A percentile compares a stretch with the other conserved stretches of the same genome.
phyloP scores from a whole-genome alignment of 495 filamentous ascomycete genomes.

The Aspergillus campestris region DNA sequence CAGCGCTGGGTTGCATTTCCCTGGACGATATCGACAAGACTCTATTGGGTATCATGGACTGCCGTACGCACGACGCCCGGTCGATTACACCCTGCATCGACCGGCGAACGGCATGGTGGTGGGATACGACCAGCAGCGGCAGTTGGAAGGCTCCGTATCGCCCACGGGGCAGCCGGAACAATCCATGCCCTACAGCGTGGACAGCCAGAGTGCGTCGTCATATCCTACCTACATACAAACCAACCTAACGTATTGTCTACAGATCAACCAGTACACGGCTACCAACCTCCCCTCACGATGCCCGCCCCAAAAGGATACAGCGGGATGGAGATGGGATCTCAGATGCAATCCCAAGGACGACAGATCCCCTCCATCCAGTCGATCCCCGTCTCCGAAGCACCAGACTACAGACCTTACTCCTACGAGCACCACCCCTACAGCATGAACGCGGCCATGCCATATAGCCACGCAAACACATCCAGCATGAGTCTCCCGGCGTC shows the following conservation, averaged over 20 bases:
- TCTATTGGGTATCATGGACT: constrained; percentile 18
- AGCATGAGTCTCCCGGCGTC: constrained; percentile 31
- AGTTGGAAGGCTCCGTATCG: constrained; percentile 33
- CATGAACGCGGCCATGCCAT: constrained; percentile 23
- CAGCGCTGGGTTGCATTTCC: constrained; percentile 26
- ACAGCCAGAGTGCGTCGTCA: constrained; percentile 9
- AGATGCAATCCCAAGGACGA: constrained; percentile 22
- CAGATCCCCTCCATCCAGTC: constrained; percentile 24
- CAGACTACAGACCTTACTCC: constrained; percentile 29
- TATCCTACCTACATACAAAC: not conserved
- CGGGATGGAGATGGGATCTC: constrained; percentile 24
- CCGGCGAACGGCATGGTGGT: constrained; percentile 22
- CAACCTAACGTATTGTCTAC: constrained; percentile 7
- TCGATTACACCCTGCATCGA: constrained; percentile 27
- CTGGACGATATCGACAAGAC: constrained; percentile 23
- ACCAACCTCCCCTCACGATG: constrained; percentile 27
- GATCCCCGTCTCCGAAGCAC: constrained; percentile 24
- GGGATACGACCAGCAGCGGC: constrained; percentile 24
- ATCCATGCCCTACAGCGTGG: constrained; percentile 15
- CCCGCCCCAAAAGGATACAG: constrained; percentile 22
- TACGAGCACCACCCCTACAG: constrained; percentile 26
- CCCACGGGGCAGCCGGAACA: constrained; percentile 27
- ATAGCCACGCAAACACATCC: constrained; percentile 29
- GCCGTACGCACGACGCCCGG: constrained; percentile 27
- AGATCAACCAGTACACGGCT: constrained; percentile 28